phyloP scores from a whole-genome alignment of 148 eudicot species.

The Oxyria digyna region DNA sequence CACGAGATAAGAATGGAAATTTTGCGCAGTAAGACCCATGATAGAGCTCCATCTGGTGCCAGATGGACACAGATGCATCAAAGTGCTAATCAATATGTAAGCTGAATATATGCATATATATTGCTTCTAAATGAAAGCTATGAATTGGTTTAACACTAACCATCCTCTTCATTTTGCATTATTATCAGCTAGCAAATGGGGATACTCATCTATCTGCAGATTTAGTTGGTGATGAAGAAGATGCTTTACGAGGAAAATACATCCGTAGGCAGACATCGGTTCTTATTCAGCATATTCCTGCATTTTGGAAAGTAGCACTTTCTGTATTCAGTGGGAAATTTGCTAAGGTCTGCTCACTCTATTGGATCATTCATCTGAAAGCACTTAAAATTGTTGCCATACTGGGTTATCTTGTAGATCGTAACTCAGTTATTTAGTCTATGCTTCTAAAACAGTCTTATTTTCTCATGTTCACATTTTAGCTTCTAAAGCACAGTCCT shows the following conservation, averaged over 20 bases:
- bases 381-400: not conserved
- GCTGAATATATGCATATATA: conserved; percentile 1
- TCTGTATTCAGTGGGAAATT: conserved; percentile 92
- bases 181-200: conserved; percentile 50
- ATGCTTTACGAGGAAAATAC: conserved; percentile 73
- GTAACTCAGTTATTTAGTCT: conserved; percentile 20
- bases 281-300: conserved; percentile 76
- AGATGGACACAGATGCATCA: conserved; percentile 81
- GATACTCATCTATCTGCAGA: conserved; percentile 16
- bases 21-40: conserved; percentile 53
- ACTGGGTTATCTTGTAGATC: not conserved
- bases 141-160: not conserved
- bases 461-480: not conserved
- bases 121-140: not conserved
- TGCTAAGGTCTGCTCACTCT: conserved; percentile 55
- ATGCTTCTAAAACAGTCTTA: not conserved
- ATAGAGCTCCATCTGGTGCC: conserved; percentile 62
- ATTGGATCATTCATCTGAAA: not conserved
- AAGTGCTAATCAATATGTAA: conserved; percentile 59
- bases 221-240: conserved; percentile 55
- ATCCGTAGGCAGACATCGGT: conserved; percentile 74
- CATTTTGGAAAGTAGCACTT: conserved; percentile 85
- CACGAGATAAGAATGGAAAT: conserved; percentile 71
- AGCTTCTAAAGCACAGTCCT: not conserved
- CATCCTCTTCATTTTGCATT: not conserved